Percentiles rank a stretch among this genome's conserved stretches.
phyloP scores from a whole-genome alignment of 768 basidiomycete genomes.

The Boletus sensibilis region DNA sequence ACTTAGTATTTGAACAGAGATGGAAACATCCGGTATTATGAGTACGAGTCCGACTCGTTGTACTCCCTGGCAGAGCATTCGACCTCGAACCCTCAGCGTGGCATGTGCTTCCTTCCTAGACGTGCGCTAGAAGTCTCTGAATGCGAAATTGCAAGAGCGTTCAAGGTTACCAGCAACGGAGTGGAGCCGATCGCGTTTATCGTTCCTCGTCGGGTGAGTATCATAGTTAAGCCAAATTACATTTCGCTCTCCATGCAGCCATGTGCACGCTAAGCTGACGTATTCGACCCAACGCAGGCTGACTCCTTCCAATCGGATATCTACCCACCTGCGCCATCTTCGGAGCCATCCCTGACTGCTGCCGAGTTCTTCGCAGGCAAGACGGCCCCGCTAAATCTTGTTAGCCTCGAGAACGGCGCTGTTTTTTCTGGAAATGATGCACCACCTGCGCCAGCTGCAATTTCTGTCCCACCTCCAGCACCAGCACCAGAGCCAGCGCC shows the following conservation, averaged over 20 bases:
- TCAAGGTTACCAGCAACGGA: slow-evolving; percentile 71
- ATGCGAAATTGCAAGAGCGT: slow-evolving; percentile 93
- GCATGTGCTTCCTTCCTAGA: slow-evolving; percentile 95
- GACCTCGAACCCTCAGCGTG: slow-evolving; percentile 89
- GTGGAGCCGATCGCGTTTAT: slow-evolving; percentile 95
- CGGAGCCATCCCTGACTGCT: slow-evolving; percentile 76
- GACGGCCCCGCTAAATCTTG: slow-evolving; percentile 68
- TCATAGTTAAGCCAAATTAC: background rate
- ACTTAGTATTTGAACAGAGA: slow-evolving; percentile 52
- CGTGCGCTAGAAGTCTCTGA: slow-evolving; percentile 85
- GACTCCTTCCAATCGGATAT: slow-evolving; percentile 98
- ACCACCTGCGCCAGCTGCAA: slow-evolving; percentile 26
- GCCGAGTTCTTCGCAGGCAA: slow-evolving; percentile 89
- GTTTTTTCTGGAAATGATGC: slow-evolving; percentile 35
- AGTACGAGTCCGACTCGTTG: slow-evolving; percentile 86
- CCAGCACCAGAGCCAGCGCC: slow-evolving; percentile 27
- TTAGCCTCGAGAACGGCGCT: slow-evolving; percentile 73
- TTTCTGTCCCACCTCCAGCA: slow-evolving; percentile 29
- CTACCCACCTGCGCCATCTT: slow-evolving; percentile 86
- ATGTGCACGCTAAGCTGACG: background rate
- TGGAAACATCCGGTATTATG: slow-evolving; percentile 97
- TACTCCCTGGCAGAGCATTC: slow-evolving; percentile 80
- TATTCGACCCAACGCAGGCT: slow-evolving; percentile 45
- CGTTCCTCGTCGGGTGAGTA: slow-evolving; percentile 82
- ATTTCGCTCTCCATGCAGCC: background rate